Conservation (phyloP, 2,329 filamentous ascomycete genomes). For the Penicillium hesseltinei region DNA sequence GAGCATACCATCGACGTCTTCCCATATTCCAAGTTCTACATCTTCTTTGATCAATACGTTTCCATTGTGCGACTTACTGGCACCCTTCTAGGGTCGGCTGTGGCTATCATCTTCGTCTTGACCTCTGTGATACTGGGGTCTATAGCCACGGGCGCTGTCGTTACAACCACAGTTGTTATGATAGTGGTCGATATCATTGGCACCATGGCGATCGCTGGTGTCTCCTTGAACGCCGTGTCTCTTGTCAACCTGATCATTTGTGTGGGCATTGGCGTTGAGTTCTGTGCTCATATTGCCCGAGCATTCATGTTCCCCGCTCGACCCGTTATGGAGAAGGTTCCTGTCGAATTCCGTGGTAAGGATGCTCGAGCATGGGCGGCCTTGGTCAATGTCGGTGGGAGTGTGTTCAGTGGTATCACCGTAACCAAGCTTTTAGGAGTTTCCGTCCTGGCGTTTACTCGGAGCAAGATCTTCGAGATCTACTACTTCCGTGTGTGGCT, state of each 20-base stretch:
- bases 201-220: conserved; percentile 83
- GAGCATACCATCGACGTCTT: conserved; percentile 80
- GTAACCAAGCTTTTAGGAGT: conserved; percentile 94
- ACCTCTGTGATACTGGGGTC: conserved; percentile 81
- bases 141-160: conserved; percentile 72
- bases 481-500: conserved; percentile 99
- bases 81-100: conserved; percentile 74
- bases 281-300: conserved; percentile 93
- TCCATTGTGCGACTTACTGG: conserved; percentile 77
- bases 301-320: conserved; percentile 92
- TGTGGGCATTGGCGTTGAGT: conserved; percentile 93
- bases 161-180: conserved; percentile 88
- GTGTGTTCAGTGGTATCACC: conserved; percentile 94
- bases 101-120: conserved; percentile 81
- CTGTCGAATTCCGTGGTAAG: conserved; percentile 72
- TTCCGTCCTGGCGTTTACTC: conserved; percentile 85
- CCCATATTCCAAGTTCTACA: conserved; percentile 96
- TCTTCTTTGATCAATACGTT: conserved; percentile 98
- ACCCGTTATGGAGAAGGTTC: conserved; percentile 76
- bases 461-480: conserved; percentile 98
- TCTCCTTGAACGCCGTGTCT: conserved; percentile 91
- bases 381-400: conserved; percentile 89
- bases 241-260: conserved; percentile 97
- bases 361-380: conserved; percentile 90
- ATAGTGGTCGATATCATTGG: conserved; percentile 91